A percentile compares a stretch with the other conserved stretches of the same genome.
Conservation (phyloP, 2,329 filamentous ascomycete species). For the Talaromyces sp. region DNA sequence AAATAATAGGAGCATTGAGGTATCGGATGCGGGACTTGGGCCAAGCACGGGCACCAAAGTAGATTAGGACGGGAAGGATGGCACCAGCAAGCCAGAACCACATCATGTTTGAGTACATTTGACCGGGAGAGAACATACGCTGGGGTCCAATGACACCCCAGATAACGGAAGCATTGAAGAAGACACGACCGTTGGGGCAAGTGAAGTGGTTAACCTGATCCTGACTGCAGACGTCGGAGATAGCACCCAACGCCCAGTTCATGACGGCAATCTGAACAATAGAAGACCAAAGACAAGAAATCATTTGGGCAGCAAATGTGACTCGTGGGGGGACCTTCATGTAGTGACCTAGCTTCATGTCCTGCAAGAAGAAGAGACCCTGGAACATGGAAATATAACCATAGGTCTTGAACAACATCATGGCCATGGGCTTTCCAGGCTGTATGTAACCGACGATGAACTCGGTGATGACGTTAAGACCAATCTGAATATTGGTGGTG, state of each 20-base stretch:
- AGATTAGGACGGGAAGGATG: constrained; percentile 59
- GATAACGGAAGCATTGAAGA: constrained; percentile 66
- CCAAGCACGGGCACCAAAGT: constrained; percentile 55
- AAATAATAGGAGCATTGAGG: constrained; percentile 63
- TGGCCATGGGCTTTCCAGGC: constrained; percentile 63
- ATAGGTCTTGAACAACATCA: constrained; percentile 76
- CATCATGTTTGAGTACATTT: constrained; percentile 59
- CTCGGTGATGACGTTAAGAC: constrained; percentile 68
- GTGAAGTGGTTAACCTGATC: constrained; percentile 55
- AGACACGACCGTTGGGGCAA: constrained; percentile 55
- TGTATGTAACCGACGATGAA: constrained; percentile 70
- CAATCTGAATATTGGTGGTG: constrained; percentile 61
- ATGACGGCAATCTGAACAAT: constrained; percentile 46
- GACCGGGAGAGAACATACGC: constrained; percentile 61
- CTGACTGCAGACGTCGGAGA: constrained; percentile 59
- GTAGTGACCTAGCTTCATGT: constrained; percentile 64
- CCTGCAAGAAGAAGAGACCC: constrained; percentile 60
- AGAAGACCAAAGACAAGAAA: constrained; percentile 47
- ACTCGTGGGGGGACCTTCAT: constrained; percentile 53
- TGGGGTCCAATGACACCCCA: constrained; percentile 69
- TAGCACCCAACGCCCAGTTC: constrained; percentile 48
- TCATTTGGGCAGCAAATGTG: constrained; percentile 49
- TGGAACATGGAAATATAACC: constrained; percentile 65
- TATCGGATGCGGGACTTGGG: constrained; percentile 60
- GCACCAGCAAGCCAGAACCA: constrained; percentile 69